Conservation (phyloP, 805 yeast species). For the Saturnispora halmiae region DNA sequence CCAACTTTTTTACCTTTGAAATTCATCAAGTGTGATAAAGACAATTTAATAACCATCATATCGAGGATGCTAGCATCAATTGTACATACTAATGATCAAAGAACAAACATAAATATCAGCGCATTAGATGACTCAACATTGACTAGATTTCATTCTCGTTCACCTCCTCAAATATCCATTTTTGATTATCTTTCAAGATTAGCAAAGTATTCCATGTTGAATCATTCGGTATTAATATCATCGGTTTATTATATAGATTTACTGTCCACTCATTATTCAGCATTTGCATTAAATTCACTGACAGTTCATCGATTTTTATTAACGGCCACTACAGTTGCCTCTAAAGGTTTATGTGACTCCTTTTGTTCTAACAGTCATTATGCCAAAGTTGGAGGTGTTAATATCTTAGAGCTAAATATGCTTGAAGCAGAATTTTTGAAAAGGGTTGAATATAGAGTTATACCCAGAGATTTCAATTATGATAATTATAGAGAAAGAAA, state of each 20-base stretch:
- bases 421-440: slow-evolving; percentile 81
- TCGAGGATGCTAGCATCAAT: slow-evolving; percentile 74
- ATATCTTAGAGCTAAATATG: slow-evolving; percentile 70
- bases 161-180: slow-evolving; percentile 83
- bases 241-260: slow-evolving; percentile 88
- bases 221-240: slow-evolving; percentile 70
- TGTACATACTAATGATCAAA: slow-evolving; percentile 60
- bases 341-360: slow-evolving; percentile 86
- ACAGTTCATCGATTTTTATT: slow-evolving; percentile 88
- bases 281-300: slow-evolving; percentile 77
- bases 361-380: slow-evolving; percentile 91
- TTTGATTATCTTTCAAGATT: slow-evolving; percentile 68
- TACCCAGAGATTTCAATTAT: slow-evolving; percentile 43
- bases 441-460: slow-evolving; percentile 68
- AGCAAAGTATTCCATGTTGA: slow-evolving; percentile 76
- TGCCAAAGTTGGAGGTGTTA: slow-evolving; percentile 93
- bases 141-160: slow-evolving; percentile 88
- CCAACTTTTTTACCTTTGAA: slow-evolving; percentile 33
- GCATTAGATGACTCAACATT: slow-evolving; percentile 35
- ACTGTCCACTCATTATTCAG: slow-evolving; percentile 64
- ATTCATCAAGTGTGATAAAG: slow-evolving; percentile 58
- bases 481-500: slow-evolving; percentile 23
- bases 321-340: slow-evolving; percentile 84
- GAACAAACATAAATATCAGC: slow-evolving; percentile 24
- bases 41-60: slow-evolving; percentile 62